Conservation (phyloP, 2,329 filamentous ascomycete genomes). For the Neofusicoccum cordaticola region DNA sequence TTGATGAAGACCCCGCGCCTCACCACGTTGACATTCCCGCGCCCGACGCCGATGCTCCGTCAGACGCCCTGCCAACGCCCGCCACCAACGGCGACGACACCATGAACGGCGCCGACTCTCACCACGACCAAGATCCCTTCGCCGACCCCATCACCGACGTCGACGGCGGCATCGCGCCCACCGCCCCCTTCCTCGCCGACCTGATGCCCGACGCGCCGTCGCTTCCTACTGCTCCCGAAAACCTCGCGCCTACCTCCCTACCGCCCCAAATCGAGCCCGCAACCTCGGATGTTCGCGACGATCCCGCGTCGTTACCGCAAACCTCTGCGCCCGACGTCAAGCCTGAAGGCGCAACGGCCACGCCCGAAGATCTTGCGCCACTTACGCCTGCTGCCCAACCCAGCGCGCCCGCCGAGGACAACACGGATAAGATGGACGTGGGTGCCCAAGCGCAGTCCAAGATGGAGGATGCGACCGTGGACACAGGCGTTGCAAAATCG, state of each 20-base stretch:
- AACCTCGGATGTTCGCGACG: conserved; percentile 30
- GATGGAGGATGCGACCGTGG: background rate
- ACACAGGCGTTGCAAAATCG: background rate
- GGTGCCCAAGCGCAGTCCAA: background rate
- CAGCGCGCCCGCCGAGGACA: background rate
- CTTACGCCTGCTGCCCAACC: background rate
- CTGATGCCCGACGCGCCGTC: conserved; percentile 39
- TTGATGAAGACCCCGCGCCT: conserved; percentile 30
- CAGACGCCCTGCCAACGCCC: conserved; percentile 11
- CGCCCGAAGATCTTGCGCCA: background rate
- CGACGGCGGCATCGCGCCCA: conserved; percentile 43
- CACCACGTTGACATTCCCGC: conserved; percentile 23
- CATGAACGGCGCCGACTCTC: conserved; percentile 21
- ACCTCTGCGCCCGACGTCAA: background rate
- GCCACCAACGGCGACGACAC: conserved; percentile 32
- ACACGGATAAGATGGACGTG: conserved; percentile 3
- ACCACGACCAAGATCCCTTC: conserved; percentile 28
- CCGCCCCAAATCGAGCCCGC: conserved; percentile 42
- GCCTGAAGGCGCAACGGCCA: background rate
- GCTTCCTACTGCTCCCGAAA: conserved; percentile 26
- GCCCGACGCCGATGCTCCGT: conserved; percentile 21
- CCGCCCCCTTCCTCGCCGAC: conserved; percentile 43
- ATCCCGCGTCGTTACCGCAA: background rate
- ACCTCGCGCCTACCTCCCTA: conserved; percentile 27
- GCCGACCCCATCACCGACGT: conserved; percentile 40